A percentile compares a stretch with the other conserved stretches of the same genome.
These are phyloP conservation scores for Ceratocystis variospora DNA, from an alignment of 2,329 filamentous ascomycete species.

Conservation along the genomic window DNA sequence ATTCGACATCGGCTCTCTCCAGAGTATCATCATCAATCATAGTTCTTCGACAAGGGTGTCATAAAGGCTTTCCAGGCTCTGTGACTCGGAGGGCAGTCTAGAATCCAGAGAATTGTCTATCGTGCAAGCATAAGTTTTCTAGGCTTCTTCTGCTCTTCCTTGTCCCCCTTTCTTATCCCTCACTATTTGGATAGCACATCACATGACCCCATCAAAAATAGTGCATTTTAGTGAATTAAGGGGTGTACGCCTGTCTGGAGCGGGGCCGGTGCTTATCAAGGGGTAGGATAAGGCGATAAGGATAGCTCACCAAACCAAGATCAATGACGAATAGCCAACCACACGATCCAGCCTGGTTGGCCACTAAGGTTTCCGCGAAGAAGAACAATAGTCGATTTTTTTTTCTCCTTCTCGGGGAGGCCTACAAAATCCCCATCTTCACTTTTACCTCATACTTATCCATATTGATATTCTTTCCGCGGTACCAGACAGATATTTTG, in stretches of 20 bases:
- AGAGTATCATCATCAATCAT: too few species aligned
- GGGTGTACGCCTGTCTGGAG: neutral
- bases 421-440: neutral
- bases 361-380: neutral
- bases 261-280: conserved; percentile 3
- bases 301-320: neutral
- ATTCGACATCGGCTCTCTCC: too few species aligned
- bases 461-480: neutral
- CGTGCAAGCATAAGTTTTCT: neutral
- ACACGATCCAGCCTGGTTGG: neutral
- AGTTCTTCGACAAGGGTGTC: too few species aligned
- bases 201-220: neutral
- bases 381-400: neutral
- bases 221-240: neutral
- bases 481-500: neutral
- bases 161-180: too few species aligned
- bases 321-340: neutral
- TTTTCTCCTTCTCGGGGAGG: neutral
- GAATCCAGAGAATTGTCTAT: neutral
- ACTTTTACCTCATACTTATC: neutral
- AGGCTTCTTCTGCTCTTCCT: neutral
- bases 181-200: neutral
- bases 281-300: neutral
- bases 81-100: neutral
- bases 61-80: neutral